Evolutionary conservation across 495 filamentous ascomycete species (phyloP), one percentile per base, ranked within the genome.

Genomic region (Hyaloscypha variabilis): DNA sequence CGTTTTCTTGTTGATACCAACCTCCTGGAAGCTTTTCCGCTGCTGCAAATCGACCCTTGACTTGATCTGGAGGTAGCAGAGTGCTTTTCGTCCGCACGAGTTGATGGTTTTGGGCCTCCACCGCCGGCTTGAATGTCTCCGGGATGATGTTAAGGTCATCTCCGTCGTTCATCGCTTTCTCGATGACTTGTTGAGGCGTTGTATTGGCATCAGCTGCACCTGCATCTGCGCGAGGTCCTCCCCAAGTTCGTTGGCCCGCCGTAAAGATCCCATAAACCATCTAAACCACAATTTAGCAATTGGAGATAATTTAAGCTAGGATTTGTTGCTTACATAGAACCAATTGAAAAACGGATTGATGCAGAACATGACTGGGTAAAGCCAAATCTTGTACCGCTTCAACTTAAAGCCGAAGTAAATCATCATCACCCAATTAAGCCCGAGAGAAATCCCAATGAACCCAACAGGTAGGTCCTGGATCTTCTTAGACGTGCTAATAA

Each of bases 281-380:
- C 78, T 97, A 98, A 46, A 93, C 81, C 94, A 24, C 10, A 54
- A 54, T 54, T n/a, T 54, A 54, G 25, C 19, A 54, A 1, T 51
- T 51, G 19, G 19, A n/a, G n/a, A n/a, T n/a, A n/a, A n/a, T 51
- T 14, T 25, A 25, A 25, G 21, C 1, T 10, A 28, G 21, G 6
- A 19, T 17, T 46, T 46, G 39, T 14, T 46, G 39, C 39, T 46
- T 46, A 46, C 39, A 46, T 46, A 46, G 39, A 46, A 82, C 95
- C 95, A 99, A 77, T 99, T 98, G 83, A 98, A 94, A 74, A 97
- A 96, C 0, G 95, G 95, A 72, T 97, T 97, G 64, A 97, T 73
- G 58, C 97, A 76, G 73, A 98, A 99, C 94, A 99, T 97, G 61
- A 99, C 58, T 0, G 94, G 93, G 73, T 99, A 99, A 1, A 97